Evolutionary conservation across 2,329 filamentous ascomycete species (phyloP), one percentile per base, ranked within the genome.

Genomic region (Colletotrichum graminicola): DNA sequence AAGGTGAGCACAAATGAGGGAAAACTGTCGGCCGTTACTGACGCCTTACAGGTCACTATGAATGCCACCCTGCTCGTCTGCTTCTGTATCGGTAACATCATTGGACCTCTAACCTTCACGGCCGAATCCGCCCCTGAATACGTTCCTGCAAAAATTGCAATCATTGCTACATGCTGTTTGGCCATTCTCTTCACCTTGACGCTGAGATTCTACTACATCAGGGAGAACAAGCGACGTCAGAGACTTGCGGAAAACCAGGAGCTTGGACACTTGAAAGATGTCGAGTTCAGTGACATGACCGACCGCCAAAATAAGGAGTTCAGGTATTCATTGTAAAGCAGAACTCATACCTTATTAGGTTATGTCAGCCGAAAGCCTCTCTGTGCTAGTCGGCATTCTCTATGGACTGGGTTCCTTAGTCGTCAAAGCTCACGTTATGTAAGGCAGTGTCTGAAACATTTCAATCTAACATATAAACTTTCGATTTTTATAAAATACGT

Each of bases 281-380:
- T 77, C 77, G 21, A 88, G 89, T 87, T 89, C 60, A 78, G 87
- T 73, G 91, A 93, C 79, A 75, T 91, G 74, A 91, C 90, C 1
- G 91, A 93, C 78, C 80, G 86, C 23, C 81, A 89, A 80, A 93
- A 93, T 74, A 89, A 92, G 71, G 90, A 92, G 76, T 92, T 92
- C 80, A 34, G 68, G 18, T 71, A 71, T 14, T 67, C 68, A 0
- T 8, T 71, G 12, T 71, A 29, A 7, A 29, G 23, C 2, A 5
- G 3, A 29, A 16, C 3, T 7, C 1, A 8, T 26, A 2, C n/a
- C 8, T 29, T 16, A 0, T 23, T 14, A 18, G 23, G 6, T 2
- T 1, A n/a, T 47, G 43, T 47, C 43, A 3, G 43, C 21, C 3
- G 43, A 4, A 47, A 7, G 21, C 1, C 43, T 45, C 8, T 3